Evolutionary conservation across 441 rosid genomes (phyloP).

Genomic region (Pelargonium australe): DNA sequence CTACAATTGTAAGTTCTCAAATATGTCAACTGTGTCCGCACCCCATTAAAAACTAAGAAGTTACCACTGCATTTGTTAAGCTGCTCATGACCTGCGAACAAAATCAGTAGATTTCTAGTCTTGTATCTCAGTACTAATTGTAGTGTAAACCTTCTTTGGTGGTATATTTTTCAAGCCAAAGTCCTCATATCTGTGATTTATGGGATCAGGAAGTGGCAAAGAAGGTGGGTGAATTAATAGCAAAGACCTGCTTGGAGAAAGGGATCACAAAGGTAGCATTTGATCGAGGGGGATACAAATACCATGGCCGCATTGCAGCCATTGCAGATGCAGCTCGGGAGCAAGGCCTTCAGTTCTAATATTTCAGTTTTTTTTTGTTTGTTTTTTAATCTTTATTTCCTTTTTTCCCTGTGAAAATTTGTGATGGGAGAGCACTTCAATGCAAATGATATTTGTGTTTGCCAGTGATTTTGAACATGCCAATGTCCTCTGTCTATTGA

Average conservation of each 20-base stretch:
- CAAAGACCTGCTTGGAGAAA: conserved; percentile 77
- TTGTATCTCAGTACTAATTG: too few species aligned
- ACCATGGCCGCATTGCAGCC: conserved; percentile 83
- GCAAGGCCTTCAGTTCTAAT: conserved; percentile 71
- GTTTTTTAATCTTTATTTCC: background rate
- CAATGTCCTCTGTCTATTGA: too few species aligned
- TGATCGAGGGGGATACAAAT: conserved; percentile 85
- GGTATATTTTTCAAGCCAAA: background rate
- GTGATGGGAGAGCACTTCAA: background rate
- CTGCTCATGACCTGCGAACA: background rate
- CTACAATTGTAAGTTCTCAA: conserved; percentile 8
- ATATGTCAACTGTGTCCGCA: background rate
- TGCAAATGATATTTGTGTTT: conserved; percentile 2
- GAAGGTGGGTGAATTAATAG: conserved; percentile 75
- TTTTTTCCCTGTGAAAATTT: background rate
- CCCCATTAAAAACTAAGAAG: too few species aligned
- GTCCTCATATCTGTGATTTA: background rate
- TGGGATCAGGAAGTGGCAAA: conserved; percentile 75
- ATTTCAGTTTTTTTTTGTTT: background rate
- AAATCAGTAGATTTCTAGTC: background rate
- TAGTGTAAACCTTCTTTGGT: too few species aligned
- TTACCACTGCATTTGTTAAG: background rate
- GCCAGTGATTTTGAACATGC: background rate
- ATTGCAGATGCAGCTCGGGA: conserved; percentile 80
- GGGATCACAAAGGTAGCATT: conserved; percentile 84